A percentile compares a stretch with the other conserved stretches of the same genome.
These are phyloP conservation scores for Pseudognaphalium luteoalbum DNA, from an alignment of 129 eudicot species.

Conservation along the genomic window DNA sequence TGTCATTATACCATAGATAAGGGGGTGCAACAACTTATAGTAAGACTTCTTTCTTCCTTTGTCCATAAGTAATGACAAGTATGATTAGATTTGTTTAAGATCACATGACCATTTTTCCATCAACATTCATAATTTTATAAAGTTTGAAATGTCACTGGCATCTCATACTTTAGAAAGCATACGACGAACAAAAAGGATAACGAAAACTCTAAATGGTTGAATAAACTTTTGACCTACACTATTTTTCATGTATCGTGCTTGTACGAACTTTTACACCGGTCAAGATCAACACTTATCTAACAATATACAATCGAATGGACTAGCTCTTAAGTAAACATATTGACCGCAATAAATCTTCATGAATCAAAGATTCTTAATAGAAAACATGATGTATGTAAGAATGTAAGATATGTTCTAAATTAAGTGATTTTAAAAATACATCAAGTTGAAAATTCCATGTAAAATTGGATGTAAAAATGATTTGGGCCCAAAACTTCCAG, in stretches of 20 bases:
- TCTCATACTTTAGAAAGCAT: conserved; percentile 9
- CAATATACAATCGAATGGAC: neutral
- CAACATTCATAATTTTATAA: neutral
- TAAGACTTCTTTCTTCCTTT: conserved; percentile 18
- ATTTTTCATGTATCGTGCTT: neutral
- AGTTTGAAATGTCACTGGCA: neutral
- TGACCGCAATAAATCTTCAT: neutral
- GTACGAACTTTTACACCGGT: conserved; percentile 6
- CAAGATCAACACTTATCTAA: neutral
- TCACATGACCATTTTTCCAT: conserved; percentile 12
- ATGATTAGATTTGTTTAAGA: conserved; percentile 27
- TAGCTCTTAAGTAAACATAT: neutral
- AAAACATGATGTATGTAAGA: neutral
- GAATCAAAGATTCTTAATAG: neutral
- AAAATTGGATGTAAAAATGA: neutral
- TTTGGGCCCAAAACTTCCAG: conserved; percentile 6
- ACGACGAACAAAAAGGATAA: neutral
- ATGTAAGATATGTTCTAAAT: neutral
- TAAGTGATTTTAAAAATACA: neutral
- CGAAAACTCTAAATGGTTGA: conserved; percentile 9
- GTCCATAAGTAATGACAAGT: conserved; percentile 28
- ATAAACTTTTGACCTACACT: conserved; percentile 24
- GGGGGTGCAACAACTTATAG: neutral
- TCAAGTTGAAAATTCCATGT: too few relatives aligned
- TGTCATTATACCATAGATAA: neutral